These are phyloP conservation scores for Tolypocladium paradoxum DNA, from an alignment of 2,329 filamentous ascomycete species.

Conservation along the genomic window DNA sequence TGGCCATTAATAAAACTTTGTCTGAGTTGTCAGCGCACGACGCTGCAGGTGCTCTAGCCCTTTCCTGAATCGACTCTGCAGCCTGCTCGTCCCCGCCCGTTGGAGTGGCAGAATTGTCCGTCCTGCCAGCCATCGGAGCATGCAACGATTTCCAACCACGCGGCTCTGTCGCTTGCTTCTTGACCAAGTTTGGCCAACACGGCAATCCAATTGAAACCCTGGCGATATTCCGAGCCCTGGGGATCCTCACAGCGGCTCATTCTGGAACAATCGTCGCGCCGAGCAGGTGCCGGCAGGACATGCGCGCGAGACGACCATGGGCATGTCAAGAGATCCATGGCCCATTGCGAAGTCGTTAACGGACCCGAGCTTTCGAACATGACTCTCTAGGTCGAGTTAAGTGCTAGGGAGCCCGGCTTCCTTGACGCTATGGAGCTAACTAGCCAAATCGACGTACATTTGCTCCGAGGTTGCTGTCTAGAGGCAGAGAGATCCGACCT, in stretches of 20 bases:
- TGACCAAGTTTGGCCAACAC: neutral
- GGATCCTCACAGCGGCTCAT: too few relatives aligned
- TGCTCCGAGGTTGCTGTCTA: conserved; percentile 41
- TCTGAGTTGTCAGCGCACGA: neutral
- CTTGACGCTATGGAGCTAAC: conserved; percentile 15
- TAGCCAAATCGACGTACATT: conserved; percentile 19
- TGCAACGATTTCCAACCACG: neutral
- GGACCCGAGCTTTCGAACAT: neutral
- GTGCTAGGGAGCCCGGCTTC: conserved; percentile 6
- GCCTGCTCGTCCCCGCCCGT: neutral
- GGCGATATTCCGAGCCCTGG: neutral
- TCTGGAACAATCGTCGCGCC: neutral
- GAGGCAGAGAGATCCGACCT: conserved; percentile 43
- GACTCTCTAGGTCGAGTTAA: neutral
- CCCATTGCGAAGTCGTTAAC: neutral
- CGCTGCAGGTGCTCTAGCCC: neutral
- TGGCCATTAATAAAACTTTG: neutral
- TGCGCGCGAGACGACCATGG: neutral
- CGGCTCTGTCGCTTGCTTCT: neutral
- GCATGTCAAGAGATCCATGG: neutral
- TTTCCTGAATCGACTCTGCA: neutral
- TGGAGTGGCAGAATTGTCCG: neutral
- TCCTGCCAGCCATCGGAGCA: neutral
- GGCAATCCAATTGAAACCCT: neutral
- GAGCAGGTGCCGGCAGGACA: neutral